Percentiles rank a stretch among this genome's conserved stretches.
phyloP scores from a whole-genome alignment of 345 rosid genomes.

The Hypericum perforatum region DNA sequence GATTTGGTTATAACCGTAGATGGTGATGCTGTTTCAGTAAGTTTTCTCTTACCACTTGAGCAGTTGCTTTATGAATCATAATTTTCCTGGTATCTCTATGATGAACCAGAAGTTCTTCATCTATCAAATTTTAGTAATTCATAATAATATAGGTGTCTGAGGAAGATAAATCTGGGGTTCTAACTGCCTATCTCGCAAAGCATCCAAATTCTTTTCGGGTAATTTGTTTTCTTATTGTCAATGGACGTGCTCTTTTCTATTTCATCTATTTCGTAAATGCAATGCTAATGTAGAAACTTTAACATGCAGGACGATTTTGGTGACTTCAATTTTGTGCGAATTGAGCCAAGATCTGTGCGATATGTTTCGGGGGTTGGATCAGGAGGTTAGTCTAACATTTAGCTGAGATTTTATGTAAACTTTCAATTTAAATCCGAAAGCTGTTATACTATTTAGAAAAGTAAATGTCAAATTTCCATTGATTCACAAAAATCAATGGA shows the following conservation, averaged over 20 bases:
- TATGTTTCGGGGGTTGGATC: constrained; percentile 91
- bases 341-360: constrained; percentile 71
- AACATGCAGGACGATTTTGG: constrained; percentile 79
- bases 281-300: constrained; percentile 13
- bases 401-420: neutral
- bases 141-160: constrained; percentile 46
- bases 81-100: neutral
- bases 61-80: neutral
- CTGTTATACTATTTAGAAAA: no score
- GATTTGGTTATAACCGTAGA: constrained; percentile 75
- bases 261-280: neutral
- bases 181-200: constrained; percentile 71
- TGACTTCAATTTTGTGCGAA: constrained; percentile 77
- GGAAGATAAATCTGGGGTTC: constrained; percentile 46
- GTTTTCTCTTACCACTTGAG: constrained; percentile 6
- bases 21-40: constrained; percentile 78
- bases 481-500: no score
- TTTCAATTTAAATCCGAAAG: no score
- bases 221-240: constrained; percentile 16
- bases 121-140: neutral
- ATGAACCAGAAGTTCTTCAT: constrained; percentile 1
- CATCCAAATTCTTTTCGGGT: constrained; percentile 96
- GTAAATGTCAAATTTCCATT: no score
- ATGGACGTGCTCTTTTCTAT: constrained; percentile 2
- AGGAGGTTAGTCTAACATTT: constrained; percentile 52